A percentile compares a stretch with the other conserved stretches of the same genome.
These are phyloP conservation scores for Cystobasidium ongulense DNA, from an alignment of 768 basidiomycete genomes.

Conservation along the genomic window DNA sequence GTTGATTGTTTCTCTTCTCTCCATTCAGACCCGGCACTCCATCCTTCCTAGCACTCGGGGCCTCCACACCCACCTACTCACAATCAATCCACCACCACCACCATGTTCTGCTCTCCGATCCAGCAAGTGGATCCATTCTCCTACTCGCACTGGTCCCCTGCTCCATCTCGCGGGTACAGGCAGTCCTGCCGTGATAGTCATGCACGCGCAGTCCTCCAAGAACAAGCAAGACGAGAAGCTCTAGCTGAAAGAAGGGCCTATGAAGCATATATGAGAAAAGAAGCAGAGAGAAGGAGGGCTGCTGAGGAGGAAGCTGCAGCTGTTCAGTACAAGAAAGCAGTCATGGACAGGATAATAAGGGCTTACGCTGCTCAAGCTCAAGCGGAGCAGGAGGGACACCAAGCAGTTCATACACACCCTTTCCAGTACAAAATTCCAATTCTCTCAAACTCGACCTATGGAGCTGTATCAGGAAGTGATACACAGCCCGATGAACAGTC, in stretches of 20 bases:
- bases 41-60: too few species aligned
- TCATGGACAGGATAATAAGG: background rate
- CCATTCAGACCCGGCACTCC: background rate
- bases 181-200: background rate
- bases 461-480: background rate
- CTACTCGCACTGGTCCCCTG: background rate
- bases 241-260: background rate
- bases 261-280: background rate
- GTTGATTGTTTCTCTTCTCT: background rate
- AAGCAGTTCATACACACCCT: background rate
- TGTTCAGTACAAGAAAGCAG: background rate
- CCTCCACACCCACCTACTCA: too few species aligned
- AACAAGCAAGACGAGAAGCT: background rate
- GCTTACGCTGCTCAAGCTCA: background rate
- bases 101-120: constrained; percentile 1
- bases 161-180: background rate
- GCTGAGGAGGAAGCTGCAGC: constrained; percentile 6
- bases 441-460: background rate
- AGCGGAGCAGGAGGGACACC: background rate
- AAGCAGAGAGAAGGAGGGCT: background rate
- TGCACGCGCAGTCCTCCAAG: background rate
- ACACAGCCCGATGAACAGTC: background rate
- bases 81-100: too few species aligned
- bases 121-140: background rate
- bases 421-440: background rate